Evolutionary conservation across 345 rosid genomes (phyloP), one percentile per base, ranked within the genome.

Genomic region (Eucalyptus pauciflora): DNA sequence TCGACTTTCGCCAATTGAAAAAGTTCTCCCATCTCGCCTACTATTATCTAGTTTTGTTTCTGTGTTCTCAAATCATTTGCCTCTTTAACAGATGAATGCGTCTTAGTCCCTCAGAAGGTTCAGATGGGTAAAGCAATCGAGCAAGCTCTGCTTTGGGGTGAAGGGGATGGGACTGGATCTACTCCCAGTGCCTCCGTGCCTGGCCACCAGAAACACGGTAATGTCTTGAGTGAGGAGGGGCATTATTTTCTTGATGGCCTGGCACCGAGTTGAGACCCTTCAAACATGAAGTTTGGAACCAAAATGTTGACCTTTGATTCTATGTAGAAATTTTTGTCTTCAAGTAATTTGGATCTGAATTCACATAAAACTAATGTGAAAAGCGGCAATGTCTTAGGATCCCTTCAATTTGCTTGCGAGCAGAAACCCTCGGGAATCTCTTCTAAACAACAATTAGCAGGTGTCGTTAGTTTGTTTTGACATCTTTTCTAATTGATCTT

Each of bases 231-330:
- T 33, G 33, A 33, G 33, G 13, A 69, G 20, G 54, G 54, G 8
- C 20, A 6, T 51, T 51, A 16, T 33, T 51, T 51, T 51, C 20
- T 51, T 51, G 54, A 51, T 51, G 54, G 54, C 54, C 20, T 1
- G 54, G 54, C 54, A 51, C 4, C 4, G 54, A 51, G 54, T 51
- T 51, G 8, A 69, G 80, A 8, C 12, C 80, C 24, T 17, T 69
- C 43, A 31, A 69, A 69, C 80, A 31, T 69, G 43, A 31, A 31
- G 43, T 69, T 41, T 31, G 80, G 43, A 87, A 60, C 92, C 20
- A 92, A 87, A 86, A 91, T 92, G 88, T 95, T 94, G 88, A 96
- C 98, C 33, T 97, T 95, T 89, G 91, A 95, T 87, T 93, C 95
- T 0, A 91, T 95, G 45, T 95, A 94, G 91, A 92, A 93, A 90